These are phyloP conservation scores for Nidularia sp. DNA, from an alignment of 768 basidiomycete genomes.

Conservation along the genomic window DNA sequence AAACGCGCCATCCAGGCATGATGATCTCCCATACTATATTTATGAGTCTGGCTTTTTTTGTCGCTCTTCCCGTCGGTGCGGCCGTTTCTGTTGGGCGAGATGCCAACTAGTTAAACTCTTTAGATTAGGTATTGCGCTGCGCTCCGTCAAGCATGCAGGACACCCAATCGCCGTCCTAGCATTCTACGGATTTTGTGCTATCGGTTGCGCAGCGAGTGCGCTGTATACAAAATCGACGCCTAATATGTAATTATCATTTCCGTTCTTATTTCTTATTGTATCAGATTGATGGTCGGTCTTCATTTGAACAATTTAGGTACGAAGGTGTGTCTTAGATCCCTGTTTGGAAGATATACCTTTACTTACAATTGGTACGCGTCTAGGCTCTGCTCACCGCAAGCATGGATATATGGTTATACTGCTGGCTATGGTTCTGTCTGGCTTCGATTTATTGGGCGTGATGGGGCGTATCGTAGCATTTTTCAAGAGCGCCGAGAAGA, in stretches of 20 bases:
- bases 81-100: conserved; percentile 2
- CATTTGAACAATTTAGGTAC: conserved; percentile 46
- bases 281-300: conserved; percentile 10
- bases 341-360: too few relatives aligned
- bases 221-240: conserved; percentile 79
- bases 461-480: conserved; percentile 50
- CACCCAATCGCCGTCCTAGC: conserved; percentile 52
- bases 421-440: conserved; percentile 30
- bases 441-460: conserved; percentile 48
- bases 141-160: conserved; percentile 69
- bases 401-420: conserved; percentile 53
- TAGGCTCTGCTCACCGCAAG: conserved; percentile 51
- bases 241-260: conserved; percentile 58
- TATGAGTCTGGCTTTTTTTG: conserved; percentile 81
- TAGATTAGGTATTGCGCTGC: conserved; percentile 67
- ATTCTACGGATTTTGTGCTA: conserved; percentile 56
- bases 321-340: conserved; percentile 34
- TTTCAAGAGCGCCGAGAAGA: conserved; percentile 34
- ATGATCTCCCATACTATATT: conserved; percentile 71
- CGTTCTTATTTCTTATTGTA: conserved; percentile 3
- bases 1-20: conserved; percentile 56
- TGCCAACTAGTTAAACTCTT: background rate
- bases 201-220: conserved; percentile 67
- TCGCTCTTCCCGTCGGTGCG: conserved; percentile 76
- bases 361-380: too few relatives aligned